phyloP scores from a whole-genome alignment of 352 stramenopile species.

The Globisporangium rhizosaccharum region DNA sequence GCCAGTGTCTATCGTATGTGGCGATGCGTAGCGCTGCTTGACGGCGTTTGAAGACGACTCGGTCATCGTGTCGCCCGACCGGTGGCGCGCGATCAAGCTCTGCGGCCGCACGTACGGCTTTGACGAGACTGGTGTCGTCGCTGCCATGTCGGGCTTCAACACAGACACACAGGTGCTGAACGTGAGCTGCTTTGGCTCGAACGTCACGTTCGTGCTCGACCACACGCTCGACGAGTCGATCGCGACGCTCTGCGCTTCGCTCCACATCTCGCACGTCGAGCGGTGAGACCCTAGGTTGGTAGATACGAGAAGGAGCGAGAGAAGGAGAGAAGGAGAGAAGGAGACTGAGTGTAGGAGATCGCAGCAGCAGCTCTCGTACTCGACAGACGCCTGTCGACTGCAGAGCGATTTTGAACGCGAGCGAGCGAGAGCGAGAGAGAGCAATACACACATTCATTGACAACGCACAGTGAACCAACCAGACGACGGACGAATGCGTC shows the following conservation, averaged over 20 bases:
- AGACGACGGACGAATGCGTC: too few species aligned
- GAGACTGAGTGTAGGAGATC: not conserved
- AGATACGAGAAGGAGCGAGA: not conserved
- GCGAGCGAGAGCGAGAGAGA: too few species aligned
- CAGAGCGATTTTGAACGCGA: too few species aligned
- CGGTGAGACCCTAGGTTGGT: constrained; percentile 21
- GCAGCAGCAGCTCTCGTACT: not conserved
- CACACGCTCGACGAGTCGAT: constrained; percentile 69
- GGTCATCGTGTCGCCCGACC: constrained; percentile 81
- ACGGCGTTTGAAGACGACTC: constrained; percentile 59
- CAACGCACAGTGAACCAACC: too few species aligned
- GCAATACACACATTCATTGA: too few species aligned
- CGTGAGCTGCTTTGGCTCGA: constrained; percentile 80
- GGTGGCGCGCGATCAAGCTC: constrained; percentile 83
- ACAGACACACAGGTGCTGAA: constrained; percentile 83
- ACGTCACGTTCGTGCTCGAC: constrained; percentile 81
- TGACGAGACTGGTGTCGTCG: constrained; percentile 83
- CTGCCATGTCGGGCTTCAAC: constrained; percentile 78
- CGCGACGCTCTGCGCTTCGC: constrained; percentile 51
- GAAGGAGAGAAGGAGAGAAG: not conserved
- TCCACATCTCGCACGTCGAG: constrained; percentile 66
- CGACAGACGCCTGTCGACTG: not conserved
- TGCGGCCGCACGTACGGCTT: constrained; percentile 78
- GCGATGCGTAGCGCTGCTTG: constrained; percentile 31
- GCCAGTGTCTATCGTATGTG: not conserved